Conservation (phyloP, 768 basidiomycete genomes). For the Termitomyces sp. region DNA sequence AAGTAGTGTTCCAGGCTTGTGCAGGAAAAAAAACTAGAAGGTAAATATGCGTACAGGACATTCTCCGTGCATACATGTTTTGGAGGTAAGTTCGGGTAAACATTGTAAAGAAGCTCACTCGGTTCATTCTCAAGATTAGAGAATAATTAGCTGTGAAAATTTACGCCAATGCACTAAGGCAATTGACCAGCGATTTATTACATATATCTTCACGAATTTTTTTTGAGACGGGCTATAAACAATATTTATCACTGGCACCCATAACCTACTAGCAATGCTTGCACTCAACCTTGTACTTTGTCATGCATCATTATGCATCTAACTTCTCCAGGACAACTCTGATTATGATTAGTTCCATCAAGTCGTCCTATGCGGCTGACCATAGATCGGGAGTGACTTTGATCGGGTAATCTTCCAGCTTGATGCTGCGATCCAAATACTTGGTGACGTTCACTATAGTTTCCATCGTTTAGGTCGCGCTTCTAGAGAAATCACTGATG, state of each 20-base stretch:
- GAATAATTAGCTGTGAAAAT: neutral
- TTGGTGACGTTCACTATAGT: neutral
- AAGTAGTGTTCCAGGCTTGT: neutral
- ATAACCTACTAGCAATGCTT: neutral
- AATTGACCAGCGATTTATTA: neutral
- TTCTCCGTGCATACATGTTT: neutral
- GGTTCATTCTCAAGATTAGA: neutral
- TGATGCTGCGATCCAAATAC: neutral
- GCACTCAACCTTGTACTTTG: neutral
- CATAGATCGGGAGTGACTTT: neutral
- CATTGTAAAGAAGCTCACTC: neutral
- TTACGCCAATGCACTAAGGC: neutral
- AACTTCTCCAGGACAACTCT: neutral
- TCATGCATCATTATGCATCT: neutral
- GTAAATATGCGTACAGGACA: neutral
- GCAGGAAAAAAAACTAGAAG: neutral
- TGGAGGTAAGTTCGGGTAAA: neutral
- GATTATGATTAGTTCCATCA: no score
- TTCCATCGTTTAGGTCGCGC: neutral
- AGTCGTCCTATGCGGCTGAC: no score
- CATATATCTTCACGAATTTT: neutral
- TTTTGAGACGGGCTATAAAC: no score
- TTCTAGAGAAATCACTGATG: neutral
- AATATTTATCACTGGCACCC: no score
- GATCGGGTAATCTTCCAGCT: neutral